Conservation (phyloP, 805 yeast genomes). For the Candida fluviatilis region DNA sequence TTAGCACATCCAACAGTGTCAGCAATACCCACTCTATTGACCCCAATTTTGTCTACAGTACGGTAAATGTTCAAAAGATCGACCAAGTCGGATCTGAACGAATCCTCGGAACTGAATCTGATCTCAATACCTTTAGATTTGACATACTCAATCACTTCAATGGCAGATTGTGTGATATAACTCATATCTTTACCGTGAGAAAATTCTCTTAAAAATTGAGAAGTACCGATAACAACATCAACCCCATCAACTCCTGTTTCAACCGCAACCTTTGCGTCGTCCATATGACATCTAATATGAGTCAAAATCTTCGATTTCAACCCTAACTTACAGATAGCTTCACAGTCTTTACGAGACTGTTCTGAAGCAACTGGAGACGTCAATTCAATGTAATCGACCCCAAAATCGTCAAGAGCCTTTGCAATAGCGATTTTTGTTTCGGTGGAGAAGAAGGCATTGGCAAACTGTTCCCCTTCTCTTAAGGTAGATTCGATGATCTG, state of each 20-base stretch:
- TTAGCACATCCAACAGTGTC: slow-evolving; percentile 99
- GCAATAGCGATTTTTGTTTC: slow-evolving; percentile 97
- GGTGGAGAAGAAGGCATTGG: slow-evolving; percentile 91
- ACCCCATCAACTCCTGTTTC: slow-evolving; percentile 99
- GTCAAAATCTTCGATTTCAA: slow-evolving; percentile 93
- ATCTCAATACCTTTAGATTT: slow-evolving; percentile 95
- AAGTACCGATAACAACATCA: slow-evolving; percentile 96
- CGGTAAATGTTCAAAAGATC: slow-evolving; percentile 92
- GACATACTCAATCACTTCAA: slow-evolving; percentile 96
- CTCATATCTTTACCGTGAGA: slow-evolving; percentile 99
- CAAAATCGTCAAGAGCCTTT: slow-evolving; percentile 93
- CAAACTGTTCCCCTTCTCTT: slow-evolving; percentile 98
- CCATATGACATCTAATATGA: slow-evolving; percentile 98
- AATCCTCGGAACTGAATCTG: slow-evolving; percentile 95
- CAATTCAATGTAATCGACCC: slow-evolving; percentile 95
- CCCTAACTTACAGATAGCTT: slow-evolving; percentile 96
- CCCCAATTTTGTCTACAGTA: slow-evolving; percentile 96
- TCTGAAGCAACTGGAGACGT: slow-evolving; percentile 98
- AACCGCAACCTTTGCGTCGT: slow-evolving; percentile 95
- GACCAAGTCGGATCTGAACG: slow-evolving; percentile 94
- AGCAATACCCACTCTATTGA: slow-evolving; percentile 98
- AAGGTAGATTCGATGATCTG: slow-evolving; percentile 92
- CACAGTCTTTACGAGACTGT: slow-evolving; percentile 90
- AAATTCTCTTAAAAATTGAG: slow-evolving; percentile 88
- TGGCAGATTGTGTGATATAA: slow-evolving; percentile 91